Base-by-base conservation (phyloP, 1,284 basidiomycete species). In the Sporisorium graminicola region DNA sequence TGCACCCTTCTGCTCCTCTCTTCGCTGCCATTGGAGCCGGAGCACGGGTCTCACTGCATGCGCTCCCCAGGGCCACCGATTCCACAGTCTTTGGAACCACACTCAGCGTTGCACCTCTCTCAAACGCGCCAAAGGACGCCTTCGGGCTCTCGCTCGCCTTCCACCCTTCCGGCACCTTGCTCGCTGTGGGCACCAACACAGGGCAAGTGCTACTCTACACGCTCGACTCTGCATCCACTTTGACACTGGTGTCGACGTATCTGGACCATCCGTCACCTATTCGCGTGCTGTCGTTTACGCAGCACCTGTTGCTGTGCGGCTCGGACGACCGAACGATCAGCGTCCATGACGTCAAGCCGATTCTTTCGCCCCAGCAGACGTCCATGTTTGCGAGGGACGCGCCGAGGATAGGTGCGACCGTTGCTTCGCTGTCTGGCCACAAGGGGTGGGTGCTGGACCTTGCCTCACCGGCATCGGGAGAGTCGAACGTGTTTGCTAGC, bases 311-410 rank as follows among this genome's bases (percentile, higher is more conserved):
- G 10, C 47, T 71, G 2, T 54, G 59, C 26, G 76, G 72, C 2
- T 64, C 55, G 2, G 76, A 78, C 51, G 72, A 78, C n/a, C 51
- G 65, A 7, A 69, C 64, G 5, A 47, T 78, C 47, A 69, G 65
- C 5, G 37, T 75, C 1, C 76, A 78, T 46, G 76, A 78, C 18
- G 35, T 74, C 2, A 63, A 66, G 20, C 51, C 61, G 4, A 37
- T 69, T 33, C 44, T 55, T 27, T 18, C 44, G 1, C 54, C 66
- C 16, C 20, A 22, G n/a, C 22, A 43, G 12, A 49, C 59, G 18
- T 29, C 53, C 4, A 13, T 16, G 14, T 43, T 20, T 8, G 29
- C 13, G 18, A 47, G 54, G 2, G 52, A 50, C 5, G 37, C 37
- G n/a, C 18, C 40, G 5, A 52, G 58, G 46, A n/a, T 58, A 2